Base-by-base conservation (phyloP, 106 monocot genomes). In the Dioscorea alata region DNA sequence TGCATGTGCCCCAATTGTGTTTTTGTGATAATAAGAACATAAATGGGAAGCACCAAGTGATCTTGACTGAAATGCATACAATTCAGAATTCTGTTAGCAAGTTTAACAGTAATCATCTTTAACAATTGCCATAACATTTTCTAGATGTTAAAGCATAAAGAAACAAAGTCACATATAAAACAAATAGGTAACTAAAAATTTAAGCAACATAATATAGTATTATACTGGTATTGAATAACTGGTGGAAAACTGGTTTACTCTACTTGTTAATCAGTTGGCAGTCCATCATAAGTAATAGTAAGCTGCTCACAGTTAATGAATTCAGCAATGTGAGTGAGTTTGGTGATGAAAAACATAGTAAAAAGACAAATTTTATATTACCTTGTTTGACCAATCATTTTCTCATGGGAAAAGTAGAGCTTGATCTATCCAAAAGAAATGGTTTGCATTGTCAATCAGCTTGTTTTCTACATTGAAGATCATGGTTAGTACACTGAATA, bases 41-140 rank as follows among this genome's bases (percentile, higher is more conserved):
- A 53, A 63, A 10, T 34, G 22, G 69, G 69, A 20, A 70, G 58
- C 32, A 53, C 35, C 12, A n/a, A 58, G 53, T 73, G 49, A 79
- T 89, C 83, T 81, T 92, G 86, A 60, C 92, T 97, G 82, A 81
- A 97, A 62, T 51, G 15, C 20, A 48, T 58, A n/a, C 53, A 74
- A 13, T 73, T 67, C 66, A 32, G 57, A 17, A 67, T 49, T 51
- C 17, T 18, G 49, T 72, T 69, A 69, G 35, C 59, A 69, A 59
- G 42, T 7, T 4, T 4, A 34, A 34, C 7, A 34, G 34, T 3
- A 34, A 34, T 7, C 34, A 34, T 34, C 34, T 34, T 34, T 34
- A 3, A 34, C 7, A 7, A 34, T 34, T 34, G 34, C 34, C 7
- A 7, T 34, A 34, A 34, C 7, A 7, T 34, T 34, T 34, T 3